Evolutionary conservation across 2,329 filamentous ascomycete genomes (phyloP), one percentile per base, ranked within the genome.

Genomic region (Pseudogymnoascus sp.): DNA sequence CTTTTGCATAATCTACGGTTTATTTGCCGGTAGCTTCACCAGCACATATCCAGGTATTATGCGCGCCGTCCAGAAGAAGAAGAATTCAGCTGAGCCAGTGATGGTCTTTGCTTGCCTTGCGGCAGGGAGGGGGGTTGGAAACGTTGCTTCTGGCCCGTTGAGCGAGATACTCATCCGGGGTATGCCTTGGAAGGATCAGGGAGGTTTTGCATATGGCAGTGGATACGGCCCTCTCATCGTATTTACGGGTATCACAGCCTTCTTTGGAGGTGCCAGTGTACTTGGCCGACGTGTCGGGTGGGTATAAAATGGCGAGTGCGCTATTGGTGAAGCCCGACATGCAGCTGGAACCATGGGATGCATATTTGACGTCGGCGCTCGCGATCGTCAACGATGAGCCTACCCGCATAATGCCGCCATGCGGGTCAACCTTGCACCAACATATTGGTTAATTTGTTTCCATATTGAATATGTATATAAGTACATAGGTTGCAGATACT

Each of bases 21-120:
- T 81, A 70, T 82, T 82, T 61, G 78, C 79, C 0, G 77, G 79
- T 15, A 78, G 78, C 0, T 82, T 79, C 64, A 79, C 75, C 39
- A 75, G 76, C 4, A 81, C 78, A 0, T 82, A 78, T 76, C 69
- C 71, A 2, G 75, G 74, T 3, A 71, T 73, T 64, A 29, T 65
- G 58, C 60, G 64, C 13, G 66, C 65, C 31, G 42, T 70, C 27
- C 61, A 63, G 45, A 62, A 27, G n/a, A 42, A 59, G 18, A 63
- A 70, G 62, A 64, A 64, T n/a, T 52, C 48, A 35, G 62, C 67
- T 36, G 69, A 69, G 62, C 63, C 64, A 5, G 77, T 76, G 1
- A 33, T 69, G 37, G 45, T 69, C 15, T 66, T 68, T 63, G 69
- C 68, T 13, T 58, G 67, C 6, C 59, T 70, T 52, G 61, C 65